phyloP scores from a whole-genome alignment of 2,329 filamentous ascomycete species.

The Amauroascus verrucosus region DNA sequence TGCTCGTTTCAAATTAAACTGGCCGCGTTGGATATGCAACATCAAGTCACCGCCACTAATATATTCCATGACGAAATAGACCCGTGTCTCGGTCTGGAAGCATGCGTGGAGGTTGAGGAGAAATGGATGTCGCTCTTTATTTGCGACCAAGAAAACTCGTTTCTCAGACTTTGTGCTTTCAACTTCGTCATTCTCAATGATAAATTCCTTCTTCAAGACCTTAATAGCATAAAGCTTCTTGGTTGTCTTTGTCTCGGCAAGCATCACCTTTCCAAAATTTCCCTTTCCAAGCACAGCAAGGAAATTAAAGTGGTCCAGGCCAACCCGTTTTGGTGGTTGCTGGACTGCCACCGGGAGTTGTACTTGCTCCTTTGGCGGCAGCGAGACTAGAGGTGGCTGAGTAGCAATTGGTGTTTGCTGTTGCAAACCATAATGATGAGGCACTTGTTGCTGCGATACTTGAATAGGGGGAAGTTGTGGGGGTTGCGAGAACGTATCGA shows the following conservation, averaged over 20 bases:
- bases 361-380: conserved; percentile 43
- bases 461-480: conserved; percentile 17
- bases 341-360: conserved; percentile 21
- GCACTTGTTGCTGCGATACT: conserved; percentile 14
- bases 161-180: conserved; percentile 97
- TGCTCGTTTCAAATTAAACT: conserved; percentile 89
- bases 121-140: conserved; percentile 95
- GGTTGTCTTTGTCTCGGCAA: conserved; percentile 89
- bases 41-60: conserved; percentile 97
- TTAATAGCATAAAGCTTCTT: conserved; percentile 96
- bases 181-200: conserved; percentile 98
- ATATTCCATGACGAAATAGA: conserved; percentile 99
- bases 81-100: conserved; percentile 96
- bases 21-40: conserved; percentile 94
- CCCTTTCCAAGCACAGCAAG: conserved; percentile 94
- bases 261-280: conserved; percentile 99
- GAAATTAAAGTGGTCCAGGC: conserved; percentile 98
- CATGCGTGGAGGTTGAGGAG: conserved; percentile 89
- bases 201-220: conserved; percentile 98
- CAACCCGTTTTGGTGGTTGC: conserved; percentile 54
- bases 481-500: conserved; percentile 19
- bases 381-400: conserved; percentile 25
- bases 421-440: conserved; percentile 14
- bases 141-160: conserved; percentile 90
- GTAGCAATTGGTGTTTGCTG: conserved; percentile 21